Evolutionary conservation across 345 rosid genomes (phyloP).

Genomic region (Eucalyptus pumila): DNA sequence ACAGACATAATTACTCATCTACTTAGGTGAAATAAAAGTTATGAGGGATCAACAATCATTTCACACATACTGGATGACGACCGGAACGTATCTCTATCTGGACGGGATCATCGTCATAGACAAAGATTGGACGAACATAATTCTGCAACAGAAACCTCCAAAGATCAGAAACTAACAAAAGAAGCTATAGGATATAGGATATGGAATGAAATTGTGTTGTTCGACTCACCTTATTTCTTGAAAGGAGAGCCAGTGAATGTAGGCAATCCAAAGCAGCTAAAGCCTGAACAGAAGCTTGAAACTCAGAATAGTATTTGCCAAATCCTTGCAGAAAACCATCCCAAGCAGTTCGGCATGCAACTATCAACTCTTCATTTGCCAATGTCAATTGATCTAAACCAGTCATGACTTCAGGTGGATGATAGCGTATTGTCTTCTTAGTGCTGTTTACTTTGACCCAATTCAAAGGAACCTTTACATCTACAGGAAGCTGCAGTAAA

Average conservation of each 20-base stretch:
- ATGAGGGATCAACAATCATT: neutral
- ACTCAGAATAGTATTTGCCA: slow-evolving; percentile 51
- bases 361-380: slow-evolving; percentile 63
- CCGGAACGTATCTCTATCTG: slow-evolving; percentile 68
- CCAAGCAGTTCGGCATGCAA: slow-evolving; percentile 76
- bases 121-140: slow-evolving; percentile 58
- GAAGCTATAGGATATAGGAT: neutral
- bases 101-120: slow-evolving; percentile 55
- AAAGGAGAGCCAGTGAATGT: slow-evolving; percentile 73
- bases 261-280: slow-evolving; percentile 90
- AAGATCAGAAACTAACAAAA: neutral
- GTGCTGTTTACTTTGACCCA: slow-evolving; percentile 91
- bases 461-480: slow-evolving; percentile 56
- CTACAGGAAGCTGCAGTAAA: slow-evolving; percentile 50
- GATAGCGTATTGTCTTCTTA: slow-evolving; percentile 80
- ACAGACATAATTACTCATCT: neutral
- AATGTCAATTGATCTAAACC: slow-evolving; percentile 65
- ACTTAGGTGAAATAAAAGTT: neutral
- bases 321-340: slow-evolving; percentile 58
- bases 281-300: slow-evolving; percentile 71
- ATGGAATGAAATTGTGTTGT: neutral
- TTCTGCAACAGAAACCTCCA: slow-evolving; percentile 30
- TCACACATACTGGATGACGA: slow-evolving; percentile 72
- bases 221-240: slow-evolving; percentile 52
- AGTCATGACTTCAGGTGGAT: slow-evolving; percentile 73